Evolutionary conservation across 345 rosid species (phyloP).

Genomic region (Pelargonium nanum): DNA sequence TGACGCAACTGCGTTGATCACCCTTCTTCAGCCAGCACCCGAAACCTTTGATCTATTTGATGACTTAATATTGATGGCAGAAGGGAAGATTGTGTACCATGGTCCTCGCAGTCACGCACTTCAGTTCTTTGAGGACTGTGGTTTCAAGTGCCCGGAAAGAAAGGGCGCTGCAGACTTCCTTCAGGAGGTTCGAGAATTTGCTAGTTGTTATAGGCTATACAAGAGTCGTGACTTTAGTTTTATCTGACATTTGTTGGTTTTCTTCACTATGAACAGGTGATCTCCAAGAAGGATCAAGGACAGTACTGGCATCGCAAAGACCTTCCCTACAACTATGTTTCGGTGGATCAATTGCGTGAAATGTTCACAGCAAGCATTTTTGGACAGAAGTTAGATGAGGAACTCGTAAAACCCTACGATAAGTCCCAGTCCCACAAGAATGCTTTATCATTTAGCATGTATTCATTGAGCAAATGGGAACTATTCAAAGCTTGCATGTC

Average conservation of each 20-base stretch:
- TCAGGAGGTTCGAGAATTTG: conserved; percentile 70
- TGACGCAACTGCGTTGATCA: conserved; percentile 38
- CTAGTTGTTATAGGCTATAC: too few relatives aligned
- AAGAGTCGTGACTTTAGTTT: too few relatives aligned
- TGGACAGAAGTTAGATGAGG: conserved; percentile 28
- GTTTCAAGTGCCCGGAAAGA: conserved; percentile 58
- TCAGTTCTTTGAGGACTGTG: conserved; percentile 51
- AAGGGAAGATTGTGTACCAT: conserved; percentile 58
- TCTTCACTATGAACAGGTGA: too few relatives aligned
- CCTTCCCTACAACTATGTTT: conserved; percentile 29
- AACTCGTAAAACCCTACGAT: conserved; percentile 30
- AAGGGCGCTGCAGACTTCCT: conserved; percentile 68
- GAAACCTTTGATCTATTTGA: conserved; percentile 71
- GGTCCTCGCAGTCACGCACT: conserved; percentile 47
- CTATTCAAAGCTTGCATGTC: conserved; percentile 50
- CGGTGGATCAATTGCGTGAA: conserved; percentile 29
- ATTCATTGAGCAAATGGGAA: conserved; percentile 42
- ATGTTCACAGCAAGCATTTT: conserved; percentile 29
- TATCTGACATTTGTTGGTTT: too few relatives aligned
- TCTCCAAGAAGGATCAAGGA: conserved; percentile 57
- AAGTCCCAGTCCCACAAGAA: conserved; percentile 24
- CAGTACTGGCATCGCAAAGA: conserved; percentile 40
- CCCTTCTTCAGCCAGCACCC: conserved; percentile 76
- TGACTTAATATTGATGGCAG: conserved; percentile 50
- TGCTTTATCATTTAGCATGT: conserved; percentile 34